These are phyloP conservation scores for Coemansia sp. DNA, from an alignment of 192 early-diverging fungal species.

Conservation along the genomic window DNA sequence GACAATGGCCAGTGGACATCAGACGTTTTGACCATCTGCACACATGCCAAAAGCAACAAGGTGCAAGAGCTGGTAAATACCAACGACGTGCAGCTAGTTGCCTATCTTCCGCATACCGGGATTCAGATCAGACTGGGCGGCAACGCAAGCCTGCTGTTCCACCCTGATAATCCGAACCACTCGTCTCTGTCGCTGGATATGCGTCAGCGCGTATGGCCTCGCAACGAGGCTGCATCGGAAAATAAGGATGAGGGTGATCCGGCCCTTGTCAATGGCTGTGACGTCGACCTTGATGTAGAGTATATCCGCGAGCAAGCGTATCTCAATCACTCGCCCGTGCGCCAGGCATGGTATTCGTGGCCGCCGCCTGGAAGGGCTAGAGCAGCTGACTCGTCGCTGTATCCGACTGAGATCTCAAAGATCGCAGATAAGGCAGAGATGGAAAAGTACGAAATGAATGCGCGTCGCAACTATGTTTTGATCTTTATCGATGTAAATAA, in stretches of 20 bases:
- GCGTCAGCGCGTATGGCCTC: slow-evolving; percentile 47
- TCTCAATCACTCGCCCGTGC: slow-evolving; percentile 39
- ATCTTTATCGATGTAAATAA: slow-evolving; percentile 49
- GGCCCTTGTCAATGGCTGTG: slow-evolving; percentile 8
- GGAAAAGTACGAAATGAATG: slow-evolving; percentile 39
- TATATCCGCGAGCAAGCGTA: slow-evolving; percentile 54
- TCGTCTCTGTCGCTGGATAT: slow-evolving; percentile 47
- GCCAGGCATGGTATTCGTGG: slow-evolving; percentile 57
- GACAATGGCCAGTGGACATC: slow-evolving; percentile 51
- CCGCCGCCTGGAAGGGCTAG: slow-evolving; percentile 46
- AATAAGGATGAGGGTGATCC: slow-evolving; percentile 10
- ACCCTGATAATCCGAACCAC: slow-evolving; percentile 52
- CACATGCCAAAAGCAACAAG: slow-evolving; percentile 53
- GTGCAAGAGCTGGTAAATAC: slow-evolving; percentile 42
- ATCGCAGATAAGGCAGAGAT: slow-evolving; percentile 26
- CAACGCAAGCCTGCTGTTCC: slow-evolving; percentile 46
- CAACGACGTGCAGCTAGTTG: slow-evolving; percentile 43
- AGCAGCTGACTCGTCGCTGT: slow-evolving; percentile 29
- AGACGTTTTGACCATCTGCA: slow-evolving; percentile 51
- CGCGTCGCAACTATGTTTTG: slow-evolving; percentile 53
- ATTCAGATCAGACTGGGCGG: slow-evolving; percentile 50
- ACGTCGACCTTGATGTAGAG: slow-evolving; percentile 37
- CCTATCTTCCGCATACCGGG: slow-evolving; percentile 30
- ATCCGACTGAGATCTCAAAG: slow-evolving; percentile 31
- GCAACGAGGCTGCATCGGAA: slow-evolving; percentile 17